phyloP scores from a whole-genome alignment of 352 stramenopile species.

The Phytophthora foliorum region DNA sequence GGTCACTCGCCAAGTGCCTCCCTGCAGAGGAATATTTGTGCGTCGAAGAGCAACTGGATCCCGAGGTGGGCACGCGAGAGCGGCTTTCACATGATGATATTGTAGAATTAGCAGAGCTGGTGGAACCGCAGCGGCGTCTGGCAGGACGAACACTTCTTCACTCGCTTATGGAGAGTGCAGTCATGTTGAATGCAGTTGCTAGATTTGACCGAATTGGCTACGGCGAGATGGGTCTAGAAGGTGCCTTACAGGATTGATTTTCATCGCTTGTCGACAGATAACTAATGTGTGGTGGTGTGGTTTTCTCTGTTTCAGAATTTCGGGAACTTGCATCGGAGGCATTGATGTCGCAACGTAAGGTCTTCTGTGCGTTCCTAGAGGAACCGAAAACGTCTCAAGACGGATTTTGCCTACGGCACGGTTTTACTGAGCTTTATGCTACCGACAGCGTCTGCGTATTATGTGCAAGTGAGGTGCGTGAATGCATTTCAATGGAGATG shows the following conservation, averaged over 20 bases:
- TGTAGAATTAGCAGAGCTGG: conserved; percentile 23
- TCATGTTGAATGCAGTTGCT: conserved; percentile 47
- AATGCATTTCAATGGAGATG: not conserved
- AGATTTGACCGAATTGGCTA: conserved; percentile 67
- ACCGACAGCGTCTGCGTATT: conserved; percentile 60
- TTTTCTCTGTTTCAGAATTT: conserved; percentile 53
- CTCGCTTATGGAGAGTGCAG: conserved; percentile 56
- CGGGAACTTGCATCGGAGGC: conserved; percentile 49
- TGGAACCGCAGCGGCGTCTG: conserved; percentile 38
- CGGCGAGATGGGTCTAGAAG: conserved; percentile 69
- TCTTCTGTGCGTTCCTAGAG: conserved; percentile 41
- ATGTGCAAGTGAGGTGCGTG: conserved; percentile 58
- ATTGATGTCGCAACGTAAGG: conserved; percentile 36
- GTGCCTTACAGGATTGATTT: conserved; percentile 21
- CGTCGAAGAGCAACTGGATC: conserved; percentile 22
- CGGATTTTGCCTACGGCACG: conserved; percentile 73
- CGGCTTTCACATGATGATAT: conserved; percentile 34
- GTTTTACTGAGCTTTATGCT: conserved; percentile 43
- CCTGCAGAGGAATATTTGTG: conserved; percentile 7
- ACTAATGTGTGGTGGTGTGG: not conserved
- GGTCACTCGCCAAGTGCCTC: conserved; percentile 62
- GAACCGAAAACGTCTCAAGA: conserved; percentile 44
- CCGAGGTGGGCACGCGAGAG: conserved; percentile 30
- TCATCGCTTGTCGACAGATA: not conserved
- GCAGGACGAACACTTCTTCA: conserved; percentile 39